A percentile compares a stretch with the other conserved stretches of the same genome.
Evolutionary conservation across 164 flowering plant species (phyloP).

Genomic region (Umbellularia californica): DNA sequence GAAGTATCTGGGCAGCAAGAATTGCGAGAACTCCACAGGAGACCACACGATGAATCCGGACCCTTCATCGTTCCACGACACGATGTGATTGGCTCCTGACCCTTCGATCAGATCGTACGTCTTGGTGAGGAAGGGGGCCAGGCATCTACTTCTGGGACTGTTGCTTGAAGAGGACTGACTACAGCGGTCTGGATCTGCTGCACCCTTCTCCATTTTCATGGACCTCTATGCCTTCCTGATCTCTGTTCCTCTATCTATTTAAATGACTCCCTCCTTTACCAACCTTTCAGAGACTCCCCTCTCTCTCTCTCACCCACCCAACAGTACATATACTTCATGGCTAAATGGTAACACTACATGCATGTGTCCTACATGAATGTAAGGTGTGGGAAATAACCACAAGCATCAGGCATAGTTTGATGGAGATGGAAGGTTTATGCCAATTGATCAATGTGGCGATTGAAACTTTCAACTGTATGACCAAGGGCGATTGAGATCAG

Average conservation of each 20-base stretch:
- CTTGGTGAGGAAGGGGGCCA: slow-evolving; percentile 55
- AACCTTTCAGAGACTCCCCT: too few relatives aligned
- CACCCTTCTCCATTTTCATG: not conserved
- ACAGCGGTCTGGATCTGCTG: not conserved
- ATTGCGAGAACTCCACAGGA: slow-evolving; percentile 56
- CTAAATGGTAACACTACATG: too few relatives aligned
- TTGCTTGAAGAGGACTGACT: not conserved
- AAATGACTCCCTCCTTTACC: not conserved
- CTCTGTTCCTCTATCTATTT: not conserved
- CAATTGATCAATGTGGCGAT: too few relatives aligned
- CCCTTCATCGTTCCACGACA: slow-evolving; percentile 59
- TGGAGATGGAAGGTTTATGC: too few relatives aligned
- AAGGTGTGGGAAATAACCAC: too few relatives aligned
- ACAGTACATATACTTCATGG: too few relatives aligned
- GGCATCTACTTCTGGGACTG: slow-evolving; percentile 24
- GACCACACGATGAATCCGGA: slow-evolving; percentile 56
- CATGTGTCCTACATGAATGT: too few relatives aligned
- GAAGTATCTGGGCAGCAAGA: slow-evolving; percentile 51
- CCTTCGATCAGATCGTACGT: slow-evolving; percentile 51
- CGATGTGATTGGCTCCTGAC: slow-evolving; percentile 19
- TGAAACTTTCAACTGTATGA: too few relatives aligned
- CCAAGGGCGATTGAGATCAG: too few relatives aligned
- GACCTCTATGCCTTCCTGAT: not conserved
- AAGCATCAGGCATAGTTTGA: too few relatives aligned
- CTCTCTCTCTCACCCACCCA: not conserved